Conservation (phyloP, 495 filamentous ascomycete genomes). For the Penicillium robsamsonii region DNA sequence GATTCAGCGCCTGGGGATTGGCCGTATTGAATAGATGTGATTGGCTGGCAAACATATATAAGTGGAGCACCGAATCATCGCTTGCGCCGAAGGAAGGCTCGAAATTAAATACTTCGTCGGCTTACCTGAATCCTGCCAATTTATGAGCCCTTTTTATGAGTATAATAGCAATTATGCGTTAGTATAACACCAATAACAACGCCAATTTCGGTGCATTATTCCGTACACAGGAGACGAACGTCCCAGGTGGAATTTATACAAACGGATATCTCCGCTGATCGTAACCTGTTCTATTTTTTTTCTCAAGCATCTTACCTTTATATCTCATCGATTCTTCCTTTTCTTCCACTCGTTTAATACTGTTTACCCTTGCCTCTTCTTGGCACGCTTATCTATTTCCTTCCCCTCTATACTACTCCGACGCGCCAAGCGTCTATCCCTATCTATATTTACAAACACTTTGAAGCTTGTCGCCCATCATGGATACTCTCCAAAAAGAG, state of each 20-base stretch:
- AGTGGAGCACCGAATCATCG: slow-evolving; percentile 8
- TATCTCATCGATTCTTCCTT: not conserved
- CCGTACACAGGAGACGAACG: not conserved
- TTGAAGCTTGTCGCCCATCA: not conserved
- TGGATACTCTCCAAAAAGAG: slow-evolving; percentile 3
- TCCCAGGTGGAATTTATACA: not conserved
- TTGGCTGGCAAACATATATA: not conserved
- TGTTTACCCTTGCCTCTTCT: not conserved
- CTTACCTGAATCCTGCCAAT: not conserved
- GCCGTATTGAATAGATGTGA: rapidly evolving
- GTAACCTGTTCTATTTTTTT: not conserved
- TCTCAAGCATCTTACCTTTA: not conserved
- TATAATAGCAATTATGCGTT: not conserved
- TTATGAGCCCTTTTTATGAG: not conserved
- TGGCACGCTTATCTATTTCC: not conserved
- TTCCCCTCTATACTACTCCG: not conserved
- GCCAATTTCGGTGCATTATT: not conserved
- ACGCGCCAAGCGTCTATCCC: not conserved
- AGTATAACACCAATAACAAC: not conserved
- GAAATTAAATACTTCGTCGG: not conserved
- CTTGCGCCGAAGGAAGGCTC: not conserved
- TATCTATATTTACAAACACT: not conserved
- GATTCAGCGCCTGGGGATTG: slow-evolving; percentile 3
- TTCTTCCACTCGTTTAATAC: not conserved
- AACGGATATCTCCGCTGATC: not conserved